A percentile compares a stretch with the other conserved stretches of the same genome.
phyloP scores from a whole-genome alignment of 2,329 filamentous ascomycete species.

The Paecilomyces sp. region DNA sequence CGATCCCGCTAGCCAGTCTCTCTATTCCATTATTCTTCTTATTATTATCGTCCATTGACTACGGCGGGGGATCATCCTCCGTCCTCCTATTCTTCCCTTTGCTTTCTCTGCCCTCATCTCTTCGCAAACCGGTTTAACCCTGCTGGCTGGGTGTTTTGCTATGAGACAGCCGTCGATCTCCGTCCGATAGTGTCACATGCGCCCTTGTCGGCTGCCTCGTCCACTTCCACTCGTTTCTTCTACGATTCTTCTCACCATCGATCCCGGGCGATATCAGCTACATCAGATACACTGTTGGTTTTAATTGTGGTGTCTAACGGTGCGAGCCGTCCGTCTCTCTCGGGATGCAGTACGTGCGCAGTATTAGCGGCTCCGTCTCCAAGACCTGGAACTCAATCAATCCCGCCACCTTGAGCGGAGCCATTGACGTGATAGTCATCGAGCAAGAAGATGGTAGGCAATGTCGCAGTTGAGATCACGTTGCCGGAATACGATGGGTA shows the following conservation, averaged over 20 bases:
- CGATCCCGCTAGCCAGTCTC: not conserved
- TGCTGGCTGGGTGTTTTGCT: not conserved
- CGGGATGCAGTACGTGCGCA: conserved; percentile 95
- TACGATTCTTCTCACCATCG: not conserved
- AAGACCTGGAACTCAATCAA: conserved; percentile 99
- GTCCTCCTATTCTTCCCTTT: not conserved
- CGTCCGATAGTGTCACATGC: not conserved
- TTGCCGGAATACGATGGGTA: conserved; percentile 7
- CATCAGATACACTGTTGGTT: not conserved
- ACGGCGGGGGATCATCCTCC: not conserved
- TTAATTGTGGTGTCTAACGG: not conserved
- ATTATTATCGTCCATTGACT: too few species aligned
- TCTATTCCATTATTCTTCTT: too few species aligned
- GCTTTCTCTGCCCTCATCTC: not conserved
- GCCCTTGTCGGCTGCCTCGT: not conserved
- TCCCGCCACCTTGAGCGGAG: conserved; percentile 90
- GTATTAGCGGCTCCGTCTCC: conserved; percentile 88
- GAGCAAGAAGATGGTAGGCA: conserved; percentile 84
- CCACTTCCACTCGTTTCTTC: not conserved
- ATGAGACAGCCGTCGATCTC: not conserved
- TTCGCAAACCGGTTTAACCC: not conserved
- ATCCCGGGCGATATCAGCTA: not conserved
- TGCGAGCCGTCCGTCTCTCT: conserved; percentile 4
- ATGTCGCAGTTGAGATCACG: not conserved
- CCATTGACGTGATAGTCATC: conserved; percentile 97